A percentile compares a stretch with the other conserved stretches of the same genome.
phyloP scores from a whole-genome alignment of 2,329 filamentous ascomycete species.

The Trichophyton rubrum region DNA sequence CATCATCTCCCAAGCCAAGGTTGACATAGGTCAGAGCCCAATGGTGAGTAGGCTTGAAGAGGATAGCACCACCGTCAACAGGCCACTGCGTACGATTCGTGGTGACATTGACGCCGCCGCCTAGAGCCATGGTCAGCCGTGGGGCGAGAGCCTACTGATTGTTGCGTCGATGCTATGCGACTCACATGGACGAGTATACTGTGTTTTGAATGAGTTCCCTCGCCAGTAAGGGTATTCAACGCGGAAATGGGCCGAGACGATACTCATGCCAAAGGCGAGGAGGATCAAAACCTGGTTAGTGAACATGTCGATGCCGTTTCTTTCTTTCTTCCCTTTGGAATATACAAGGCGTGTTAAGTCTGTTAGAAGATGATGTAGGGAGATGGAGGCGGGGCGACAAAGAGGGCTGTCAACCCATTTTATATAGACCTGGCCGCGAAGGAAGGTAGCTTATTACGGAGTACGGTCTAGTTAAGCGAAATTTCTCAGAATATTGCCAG shows the following conservation, averaged over 20 bases:
- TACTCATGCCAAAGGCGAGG: conserved; percentile 3
- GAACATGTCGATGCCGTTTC: background rate
- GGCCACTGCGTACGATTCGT: conserved; percentile 38
- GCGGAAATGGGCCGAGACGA: conserved; percentile 19
- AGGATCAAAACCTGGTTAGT: background rate
- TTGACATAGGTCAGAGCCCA: conserved; percentile 38
- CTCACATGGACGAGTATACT: conserved; percentile 32
- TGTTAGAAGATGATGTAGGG: no score
- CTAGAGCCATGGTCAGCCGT: conserved; percentile 14
- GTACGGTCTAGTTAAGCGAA: no score
- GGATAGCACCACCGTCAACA: conserved; percentile 31
- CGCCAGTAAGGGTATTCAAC: conserved; percentile 26
- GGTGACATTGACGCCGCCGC: conserved; percentile 30
- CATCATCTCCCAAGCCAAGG: conserved; percentile 30
- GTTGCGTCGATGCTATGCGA: conserved; percentile 3
- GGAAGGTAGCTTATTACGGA: no score
- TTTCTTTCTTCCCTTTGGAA: no score
- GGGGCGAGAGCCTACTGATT: background rate
- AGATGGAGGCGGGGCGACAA: no score
- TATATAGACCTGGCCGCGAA: no score
- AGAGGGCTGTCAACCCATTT: no score
- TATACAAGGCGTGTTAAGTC: no score
- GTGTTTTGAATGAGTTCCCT: conserved; percentile 32
- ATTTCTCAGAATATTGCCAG: no score
- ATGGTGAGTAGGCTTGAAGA: conserved; percentile 30